Conservation (phyloP, 2,329 filamentous ascomycete genomes). For the Aspergillus sojae region DNA sequence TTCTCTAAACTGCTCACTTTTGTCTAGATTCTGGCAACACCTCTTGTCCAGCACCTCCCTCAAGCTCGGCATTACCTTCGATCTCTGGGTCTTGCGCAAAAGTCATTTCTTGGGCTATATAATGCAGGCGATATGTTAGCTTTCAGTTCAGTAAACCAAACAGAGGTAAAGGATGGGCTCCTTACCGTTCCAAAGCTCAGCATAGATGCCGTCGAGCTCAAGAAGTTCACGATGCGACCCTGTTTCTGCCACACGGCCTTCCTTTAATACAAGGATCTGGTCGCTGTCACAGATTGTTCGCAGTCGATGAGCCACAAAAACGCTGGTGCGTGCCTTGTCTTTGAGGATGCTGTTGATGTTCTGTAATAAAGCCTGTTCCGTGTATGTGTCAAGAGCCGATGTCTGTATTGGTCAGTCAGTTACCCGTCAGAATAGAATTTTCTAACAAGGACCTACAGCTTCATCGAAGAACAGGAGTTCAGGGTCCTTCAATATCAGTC, state of each 20-base stretch:
- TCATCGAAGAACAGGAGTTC: constrained; percentile 93
- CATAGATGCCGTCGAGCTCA: constrained; percentile 72
- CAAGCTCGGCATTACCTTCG: constrained; percentile 47
- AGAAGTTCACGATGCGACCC: constrained; percentile 86
- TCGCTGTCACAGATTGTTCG: constrained; percentile 93
- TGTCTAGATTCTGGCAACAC: constrained; percentile 4
- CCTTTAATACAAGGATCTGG: constrained; percentile 85
- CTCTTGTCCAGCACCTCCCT: constrained; percentile 29
- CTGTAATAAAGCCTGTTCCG: constrained; percentile 83
- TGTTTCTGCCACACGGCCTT: constrained; percentile 82
- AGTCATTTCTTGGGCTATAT: constrained; percentile 64
- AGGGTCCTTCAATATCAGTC: constrained; percentile 84
- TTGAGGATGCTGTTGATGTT: constrained; percentile 92
- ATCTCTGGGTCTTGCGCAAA: constrained; percentile 39
- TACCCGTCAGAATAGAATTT: neutral
- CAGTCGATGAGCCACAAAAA: constrained; percentile 91
- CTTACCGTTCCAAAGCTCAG: constrained; percentile 86
- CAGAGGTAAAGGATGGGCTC: constrained; percentile 20
- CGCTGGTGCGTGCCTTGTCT: constrained; percentile 85
- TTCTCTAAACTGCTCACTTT: constrained; percentile 2
- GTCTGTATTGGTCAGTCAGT: constrained; percentile 52
- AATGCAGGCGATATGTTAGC: constrained; percentile 7
- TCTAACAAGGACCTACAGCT: constrained; percentile 57
- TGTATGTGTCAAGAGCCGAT: constrained; percentile 88
- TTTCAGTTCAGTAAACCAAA: constrained; percentile 2